A percentile compares a stretch with the other conserved stretches of the same genome.
Evolutionary conservation across 2,329 filamentous ascomycete species (phyloP).

Genomic region (Pseudonectria buxi): DNA sequence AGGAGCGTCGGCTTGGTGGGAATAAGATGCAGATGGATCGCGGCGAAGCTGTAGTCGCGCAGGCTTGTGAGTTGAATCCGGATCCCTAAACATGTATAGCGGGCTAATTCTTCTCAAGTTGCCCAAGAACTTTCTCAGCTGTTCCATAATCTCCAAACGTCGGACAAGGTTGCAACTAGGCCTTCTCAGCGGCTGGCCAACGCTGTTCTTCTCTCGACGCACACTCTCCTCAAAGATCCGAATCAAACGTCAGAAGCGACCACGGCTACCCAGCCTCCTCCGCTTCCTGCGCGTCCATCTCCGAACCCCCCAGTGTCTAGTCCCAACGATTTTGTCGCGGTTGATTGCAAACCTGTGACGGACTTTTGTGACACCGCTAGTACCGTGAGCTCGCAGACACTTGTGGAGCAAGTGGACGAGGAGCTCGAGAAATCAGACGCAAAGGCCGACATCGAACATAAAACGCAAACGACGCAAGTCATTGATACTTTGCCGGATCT

Average conservation of each 20-base stretch:
- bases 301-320: constrained; percentile 28
- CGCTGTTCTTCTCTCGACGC: constrained; percentile 60
- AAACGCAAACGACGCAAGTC: too few relatives aligned
- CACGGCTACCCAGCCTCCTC: constrained; percentile 32
- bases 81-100: background rate
- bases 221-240: constrained; percentile 28
- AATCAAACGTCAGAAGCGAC: constrained; percentile 22
- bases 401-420: constrained; percentile 39
- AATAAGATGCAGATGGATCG: constrained; percentile 43
- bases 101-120: constrained; percentile 45
- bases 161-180: constrained; percentile 54
- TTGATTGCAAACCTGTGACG: constrained; percentile 25
- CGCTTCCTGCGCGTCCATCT: constrained; percentile 43
- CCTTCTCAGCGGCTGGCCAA: constrained; percentile 75
- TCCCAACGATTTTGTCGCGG: constrained; percentile 28
- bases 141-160: constrained; percentile 64
- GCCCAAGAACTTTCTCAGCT: constrained; percentile 64
- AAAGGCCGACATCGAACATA: too few relatives aligned
- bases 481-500: too few relatives aligned
- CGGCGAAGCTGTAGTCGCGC: constrained; percentile 56
- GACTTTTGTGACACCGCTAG: constrained; percentile 36
- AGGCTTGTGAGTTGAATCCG: constrained; percentile 61
- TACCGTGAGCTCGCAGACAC: constrained; percentile 44
- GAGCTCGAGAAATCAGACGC: constrained; percentile 19
- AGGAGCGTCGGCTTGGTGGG: constrained; percentile 68